Conservation (phyloP, 441 rosid genomes). For the Erodium trifolium region DNA sequence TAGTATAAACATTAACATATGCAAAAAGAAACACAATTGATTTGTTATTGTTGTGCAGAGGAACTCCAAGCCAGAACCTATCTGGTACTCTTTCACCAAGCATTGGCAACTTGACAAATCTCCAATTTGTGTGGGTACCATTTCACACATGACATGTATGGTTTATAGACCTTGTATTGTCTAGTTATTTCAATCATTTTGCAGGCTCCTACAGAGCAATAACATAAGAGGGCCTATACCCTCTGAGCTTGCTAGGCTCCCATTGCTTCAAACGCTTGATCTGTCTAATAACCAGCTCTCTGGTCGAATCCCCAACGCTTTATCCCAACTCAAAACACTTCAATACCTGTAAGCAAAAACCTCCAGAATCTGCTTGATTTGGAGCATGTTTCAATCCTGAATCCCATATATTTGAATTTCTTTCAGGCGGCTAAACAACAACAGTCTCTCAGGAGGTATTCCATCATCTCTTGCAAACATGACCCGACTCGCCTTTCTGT, state of each 20-base stretch:
- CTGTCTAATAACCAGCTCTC: constrained; percentile 69
- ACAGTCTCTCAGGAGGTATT: constrained; percentile 65
- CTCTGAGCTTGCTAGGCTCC: constrained; percentile 59
- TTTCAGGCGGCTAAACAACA: constrained; percentile 83
- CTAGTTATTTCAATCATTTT: constrained; percentile 6
- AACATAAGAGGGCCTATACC: constrained; percentile 80
- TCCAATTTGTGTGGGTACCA: constrained; percentile 69
- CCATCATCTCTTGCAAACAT: constrained; percentile 68
- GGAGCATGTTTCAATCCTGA: not conserved
- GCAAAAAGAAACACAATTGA: constrained; percentile 3
- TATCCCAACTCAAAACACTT: constrained; percentile 50
- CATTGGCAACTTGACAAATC: constrained; percentile 88
- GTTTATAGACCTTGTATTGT: not conserved
- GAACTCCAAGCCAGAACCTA: constrained; percentile 86
- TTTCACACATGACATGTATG: not conserved
- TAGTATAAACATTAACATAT: constrained; percentile 6
- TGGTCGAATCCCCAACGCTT: constrained; percentile 52
- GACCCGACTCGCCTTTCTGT: constrained; percentile 85
- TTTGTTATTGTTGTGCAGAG: constrained; percentile 38
- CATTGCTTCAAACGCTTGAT: constrained; percentile 77
- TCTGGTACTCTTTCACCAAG: constrained; percentile 91
- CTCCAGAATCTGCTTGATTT: not conserved
- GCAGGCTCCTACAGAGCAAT: constrained; percentile 84
- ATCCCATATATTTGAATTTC: constrained; percentile 11
- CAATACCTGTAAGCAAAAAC: constrained; percentile 61